Conservation (phyloP, 2,329 filamentous ascomycete genomes). For the Penicillium sp. region DNA sequence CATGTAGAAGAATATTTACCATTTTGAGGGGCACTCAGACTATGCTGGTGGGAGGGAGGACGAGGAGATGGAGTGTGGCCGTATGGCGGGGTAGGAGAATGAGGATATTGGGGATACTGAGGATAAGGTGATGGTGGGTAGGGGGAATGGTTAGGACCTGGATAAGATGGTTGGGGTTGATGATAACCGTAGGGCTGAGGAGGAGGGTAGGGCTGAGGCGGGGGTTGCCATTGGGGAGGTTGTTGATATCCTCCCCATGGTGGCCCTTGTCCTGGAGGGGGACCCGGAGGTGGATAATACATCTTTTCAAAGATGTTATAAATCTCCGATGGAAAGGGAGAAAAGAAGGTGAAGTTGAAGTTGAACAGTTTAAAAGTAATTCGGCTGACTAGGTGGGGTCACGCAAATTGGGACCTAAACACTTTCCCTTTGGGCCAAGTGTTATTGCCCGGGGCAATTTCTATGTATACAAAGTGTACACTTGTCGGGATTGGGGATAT, state of each 20-base stretch:
- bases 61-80: constrained; percentile 10
- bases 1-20: constrained; percentile 4
- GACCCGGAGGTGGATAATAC: constrained; percentile 19
- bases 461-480: background rate
- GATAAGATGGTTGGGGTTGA: constrained; percentile 10
- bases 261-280: constrained; percentile 15
- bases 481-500: background rate
- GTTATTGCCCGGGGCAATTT: background rate
- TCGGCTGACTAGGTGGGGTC: constrained; percentile 7
- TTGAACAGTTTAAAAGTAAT: constrained; percentile 7
- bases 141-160: constrained; percentile 4
- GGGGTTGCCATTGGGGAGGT: constrained; percentile 16
- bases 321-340: background rate
- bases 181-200: constrained; percentile 17
- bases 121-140: constrained; percentile 8
- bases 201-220: constrained; percentile 20
- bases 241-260: constrained; percentile 18
- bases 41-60: constrained; percentile 12
- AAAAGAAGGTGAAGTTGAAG: background rate
- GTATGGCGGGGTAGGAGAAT: constrained; percentile 4
- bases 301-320: constrained; percentile 1
- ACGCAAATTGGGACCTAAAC: background rate
- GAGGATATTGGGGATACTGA: constrained; percentile 13
- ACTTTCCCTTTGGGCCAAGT: background rate
- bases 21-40: constrained; percentile 12